Base-by-base conservation (phyloP, 2,329 filamentous ascomycete species). In the Fusarium agapanthi region DNA sequence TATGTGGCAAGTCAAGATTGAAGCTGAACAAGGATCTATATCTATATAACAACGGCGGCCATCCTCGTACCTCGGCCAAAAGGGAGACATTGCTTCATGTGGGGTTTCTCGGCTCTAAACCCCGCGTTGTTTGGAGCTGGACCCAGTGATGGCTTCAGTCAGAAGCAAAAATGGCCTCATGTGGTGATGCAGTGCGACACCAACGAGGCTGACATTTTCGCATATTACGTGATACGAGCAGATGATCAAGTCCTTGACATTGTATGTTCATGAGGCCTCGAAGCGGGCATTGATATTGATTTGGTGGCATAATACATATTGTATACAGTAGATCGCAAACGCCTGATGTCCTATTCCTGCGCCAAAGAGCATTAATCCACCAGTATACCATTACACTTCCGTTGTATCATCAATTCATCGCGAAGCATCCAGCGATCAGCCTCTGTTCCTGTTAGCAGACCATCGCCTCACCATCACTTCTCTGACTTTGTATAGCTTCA, bases 381-480 rank as follows among this genome's bases (percentile, higher is more conserved):
- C 30, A 22, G 35, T 37, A 54, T 58, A 59, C 28, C 28, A 65
- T 67, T 72, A 65, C 37, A n/a, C 16, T 34, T 37, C 38, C 34
- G 32, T 38, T 28, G 3, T 16, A 41, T 24, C 40, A 24, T 41
- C 41, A 30, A 38, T 35, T 53, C 35, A 34, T 43, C 26, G 26
- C 35, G 28, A 57, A 55, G 30, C 34, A 7, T 44, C 24, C 12
- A 37, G 10, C 41, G 4, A 30, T 68, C 38, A 66, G 3, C 61
- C 61, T 59, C 85, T 82, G 80, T 91, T 95, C 44, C 95, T 88
- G 81, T 97, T 97, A 55, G 91, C 91, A 54, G 93, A 90, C 94
- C 95, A 98, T 69, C 95, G 88, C 83, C 90, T 92, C 60, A 97
- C 86, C 69, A 93, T 88, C 69, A 97, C 89, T 80, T 98, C 95